Base-by-base conservation (phyloP, 495 filamentous ascomycete genomes). In the Aspergillus sparsus region DNA sequence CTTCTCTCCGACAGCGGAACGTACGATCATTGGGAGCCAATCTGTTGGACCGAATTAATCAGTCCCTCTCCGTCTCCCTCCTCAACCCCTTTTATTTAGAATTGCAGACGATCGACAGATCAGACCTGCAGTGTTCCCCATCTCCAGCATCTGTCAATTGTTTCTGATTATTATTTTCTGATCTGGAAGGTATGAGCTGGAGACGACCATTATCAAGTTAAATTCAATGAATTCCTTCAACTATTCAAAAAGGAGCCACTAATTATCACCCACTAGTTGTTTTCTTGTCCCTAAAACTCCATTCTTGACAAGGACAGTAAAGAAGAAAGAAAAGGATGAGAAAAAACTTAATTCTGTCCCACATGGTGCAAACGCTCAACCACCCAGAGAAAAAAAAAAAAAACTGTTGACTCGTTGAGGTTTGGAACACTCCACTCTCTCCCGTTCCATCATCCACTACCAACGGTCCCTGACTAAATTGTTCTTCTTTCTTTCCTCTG, bases 341-440 rank as follows among this genome's bases (percentile, higher is more conserved):
- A 42, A 42, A 42, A 42, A 42, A 11, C 15, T 15, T 47, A 47
- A 47, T 18, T 18, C 7, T 9, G 44, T 47, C 39, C 39, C 39
- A 42, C 39, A 13, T 42, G 39, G 39, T 12, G 39, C 7, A 42
- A 42, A 12, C 9, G 39, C 39, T 42, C 39, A 42, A 42, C 39
- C 39, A 7, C 15, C 39, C 9, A 15, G 39, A 21, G 15, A 21
- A 47, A 47, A 47, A 15, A 42, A 15, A 42, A 21, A 18, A 21
- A 47, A 47, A 47, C n/a, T 47, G 44, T 47, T 47, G 44, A 47
- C 44, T 47, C 9, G 44, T 47, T 47, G 44, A 47, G 44, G 9
- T 47, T 16, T 47, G 44, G 44, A 47, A 21, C n/a, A 7, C 44
- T 47, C 44, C 44, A 47, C 44, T 47, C 15, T 18, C 27, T 47